Evolutionary conservation across 1,139 yeast genomes (phyloP), one percentile per base, ranked within the genome.

Genomic region (Protomyces inouyei): DNA sequence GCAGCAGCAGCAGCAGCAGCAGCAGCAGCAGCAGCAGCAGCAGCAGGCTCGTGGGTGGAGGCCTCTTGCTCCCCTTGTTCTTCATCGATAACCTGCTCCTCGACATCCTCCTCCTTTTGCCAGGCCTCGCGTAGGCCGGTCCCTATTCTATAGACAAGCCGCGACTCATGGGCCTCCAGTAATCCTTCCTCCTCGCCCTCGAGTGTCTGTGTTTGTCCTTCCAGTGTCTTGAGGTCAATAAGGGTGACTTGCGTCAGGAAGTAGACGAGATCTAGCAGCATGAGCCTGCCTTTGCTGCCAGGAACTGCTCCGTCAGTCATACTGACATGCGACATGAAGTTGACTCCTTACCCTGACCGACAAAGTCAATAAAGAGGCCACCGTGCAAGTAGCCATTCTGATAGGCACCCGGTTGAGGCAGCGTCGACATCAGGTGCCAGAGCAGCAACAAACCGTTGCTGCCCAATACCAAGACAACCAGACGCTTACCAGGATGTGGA

Each of bases 301-400:
- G 48, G 48, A n/a, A 16, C 48, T 43, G 18, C 4, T 16, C 16
- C 9, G 16, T 38, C 16, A 38, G 43, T 10, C 43, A 5, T 12
- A 12, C 1, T 9, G 23, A 2, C 23, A 21, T 21, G 23, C 23
- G 23, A 21, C 23, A 21, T 21, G 23, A 21, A 21, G 23, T 21
- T 21, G 23, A 21, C 23, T 21, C 3, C 14, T 9, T 51, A 51
- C 54, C 21, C 25, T 51, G 54, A n/a, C 54, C 54, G 21, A 51
- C 36, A 21, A 51, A 51, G 23, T 51, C 54, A 21, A 51, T 51
- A 10, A 51, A 16, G 36, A 51, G 18, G 9, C 54, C 54, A 14
- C 54, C 54, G 37, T 51, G 54, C 36, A 35, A 18, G 38, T 16
- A 51, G 38, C 54, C 54, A 51, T 51, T 18, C 25, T 43, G 48